A percentile compares a stretch with the other conserved stretches of the same genome.
These are phyloP conservation scores for Oryza brachyantha DNA, from an alignment of 176 grass and related monocot genomes.

Conservation along the genomic window DNA sequence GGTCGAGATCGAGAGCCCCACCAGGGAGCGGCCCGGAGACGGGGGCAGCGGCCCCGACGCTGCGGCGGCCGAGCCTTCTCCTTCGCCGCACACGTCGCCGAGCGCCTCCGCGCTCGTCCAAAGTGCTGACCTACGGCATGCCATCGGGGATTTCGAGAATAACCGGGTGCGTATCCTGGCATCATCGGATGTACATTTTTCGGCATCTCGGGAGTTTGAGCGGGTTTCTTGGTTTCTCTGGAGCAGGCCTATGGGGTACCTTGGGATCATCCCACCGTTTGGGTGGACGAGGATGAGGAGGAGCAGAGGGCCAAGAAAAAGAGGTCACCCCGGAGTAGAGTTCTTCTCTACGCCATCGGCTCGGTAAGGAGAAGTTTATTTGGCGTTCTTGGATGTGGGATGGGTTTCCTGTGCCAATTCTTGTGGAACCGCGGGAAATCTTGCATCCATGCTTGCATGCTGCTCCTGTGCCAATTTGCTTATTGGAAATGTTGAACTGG, in stretches of 20 bases:
- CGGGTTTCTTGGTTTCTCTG: constrained; percentile 21
- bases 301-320: neutral
- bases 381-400: no score
- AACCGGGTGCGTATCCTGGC: neutral
- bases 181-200: neutral
- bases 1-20: neutral
- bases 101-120: neutral
- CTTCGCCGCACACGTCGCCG: no score
- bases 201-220: neutral
- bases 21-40: neutral
- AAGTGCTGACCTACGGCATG: no score
- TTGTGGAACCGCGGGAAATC: no score
- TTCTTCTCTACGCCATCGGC: neutral
- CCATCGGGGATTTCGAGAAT: neutral
- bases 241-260: neutral
- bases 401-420: neutral
- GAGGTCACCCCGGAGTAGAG: neutral
- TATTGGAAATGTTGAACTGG: neutral
- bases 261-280: neutral
- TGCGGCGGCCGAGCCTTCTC: neutral
- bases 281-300: neutral
- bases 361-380: neutral
- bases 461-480: neutral
- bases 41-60: neutral
- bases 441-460: neutral